Evolutionary conservation across 164 flowering plant genomes (phyloP).

Genomic region (Brasenia schreberi): DNA sequence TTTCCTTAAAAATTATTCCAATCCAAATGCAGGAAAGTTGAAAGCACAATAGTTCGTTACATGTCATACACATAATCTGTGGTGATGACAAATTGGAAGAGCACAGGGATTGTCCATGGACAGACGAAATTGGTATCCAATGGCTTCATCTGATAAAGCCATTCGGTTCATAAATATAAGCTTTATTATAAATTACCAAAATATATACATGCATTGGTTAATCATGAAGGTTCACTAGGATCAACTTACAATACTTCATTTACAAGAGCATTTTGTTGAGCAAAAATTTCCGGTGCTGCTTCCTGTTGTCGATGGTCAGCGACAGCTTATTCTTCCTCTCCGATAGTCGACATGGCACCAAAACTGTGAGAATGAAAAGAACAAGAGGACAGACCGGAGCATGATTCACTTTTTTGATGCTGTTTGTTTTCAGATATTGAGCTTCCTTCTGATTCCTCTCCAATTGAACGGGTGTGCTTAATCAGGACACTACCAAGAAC

Average conservation of each 20-base stretch:
- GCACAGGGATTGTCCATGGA: too few relatives aligned
- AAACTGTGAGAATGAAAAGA: not conserved
- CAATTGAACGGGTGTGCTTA: conserved; percentile 6
- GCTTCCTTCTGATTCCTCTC: conserved; percentile 8
- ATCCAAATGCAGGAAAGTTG: too few relatives aligned
- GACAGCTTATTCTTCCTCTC: not conserved
- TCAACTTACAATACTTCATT: conserved; percentile 2
- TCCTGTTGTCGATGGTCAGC: conserved; percentile 1
- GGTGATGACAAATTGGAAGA: too few relatives aligned
- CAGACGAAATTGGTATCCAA: too few relatives aligned
- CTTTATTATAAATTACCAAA: too few relatives aligned
- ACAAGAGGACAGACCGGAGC: not conserved
- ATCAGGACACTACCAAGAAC: conserved; percentile 12
- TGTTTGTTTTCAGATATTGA: conserved; percentile 2
- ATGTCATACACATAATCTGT: too few relatives aligned
- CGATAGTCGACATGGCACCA: not conserved
- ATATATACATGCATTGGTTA: not conserved
- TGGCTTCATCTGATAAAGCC: too few relatives aligned
- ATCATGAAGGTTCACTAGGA: not conserved
- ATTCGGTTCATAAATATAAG: too few relatives aligned
- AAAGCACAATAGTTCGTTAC: too few relatives aligned
- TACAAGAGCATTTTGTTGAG: conserved; percentile 3
- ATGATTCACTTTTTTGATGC: not conserved
- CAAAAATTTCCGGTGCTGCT: not conserved
- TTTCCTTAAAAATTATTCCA: too few relatives aligned